These are phyloP conservation scores for Fusarium verticillioides DNA, from an alignment of 2,329 filamentous ascomycete genomes.

Conservation along the genomic window DNA sequence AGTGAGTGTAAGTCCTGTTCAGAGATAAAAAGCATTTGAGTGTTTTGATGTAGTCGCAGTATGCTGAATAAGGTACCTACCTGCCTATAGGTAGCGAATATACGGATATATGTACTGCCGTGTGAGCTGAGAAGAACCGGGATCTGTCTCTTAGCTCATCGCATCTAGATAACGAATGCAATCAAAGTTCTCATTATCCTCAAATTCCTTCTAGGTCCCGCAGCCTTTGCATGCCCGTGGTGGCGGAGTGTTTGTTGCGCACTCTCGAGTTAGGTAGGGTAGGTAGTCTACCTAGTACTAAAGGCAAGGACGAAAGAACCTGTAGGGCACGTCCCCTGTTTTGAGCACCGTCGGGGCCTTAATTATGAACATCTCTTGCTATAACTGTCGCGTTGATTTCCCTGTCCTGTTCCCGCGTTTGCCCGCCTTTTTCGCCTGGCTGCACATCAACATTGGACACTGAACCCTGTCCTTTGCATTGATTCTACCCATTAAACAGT, in stretches of 20 bases:
- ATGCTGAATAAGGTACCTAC: background rate
- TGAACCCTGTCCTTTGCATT: constrained; percentile 30
- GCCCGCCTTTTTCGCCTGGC: constrained; percentile 30
- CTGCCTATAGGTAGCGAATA: background rate
- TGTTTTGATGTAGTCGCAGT: background rate
- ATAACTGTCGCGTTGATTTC: background rate
- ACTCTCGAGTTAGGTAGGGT: background rate
- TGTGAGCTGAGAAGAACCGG: background rate
- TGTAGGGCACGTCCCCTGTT: constrained; percentile 21
- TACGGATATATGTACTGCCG: background rate
- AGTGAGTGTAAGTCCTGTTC: background rate
- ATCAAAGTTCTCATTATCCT: constrained; percentile 1
- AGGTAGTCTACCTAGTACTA: background rate
- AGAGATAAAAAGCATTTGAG: background rate
- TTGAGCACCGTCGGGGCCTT: background rate
- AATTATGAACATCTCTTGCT: background rate
- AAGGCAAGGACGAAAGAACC: background rate
- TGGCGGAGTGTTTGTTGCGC: constrained; percentile 18
- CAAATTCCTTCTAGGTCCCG: constrained; percentile 2
- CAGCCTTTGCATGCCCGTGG: constrained; percentile 5
- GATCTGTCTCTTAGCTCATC: constrained; percentile 6
- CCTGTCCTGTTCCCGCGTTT: constrained; percentile 22
- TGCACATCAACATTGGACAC: constrained; percentile 18
- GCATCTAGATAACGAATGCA: background rate
- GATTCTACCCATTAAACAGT: constrained; percentile 29